These are phyloP conservation scores for Scheffersomyces spartinae DNA, from an alignment of 805 yeast genomes.

Conservation along the genomic window DNA sequence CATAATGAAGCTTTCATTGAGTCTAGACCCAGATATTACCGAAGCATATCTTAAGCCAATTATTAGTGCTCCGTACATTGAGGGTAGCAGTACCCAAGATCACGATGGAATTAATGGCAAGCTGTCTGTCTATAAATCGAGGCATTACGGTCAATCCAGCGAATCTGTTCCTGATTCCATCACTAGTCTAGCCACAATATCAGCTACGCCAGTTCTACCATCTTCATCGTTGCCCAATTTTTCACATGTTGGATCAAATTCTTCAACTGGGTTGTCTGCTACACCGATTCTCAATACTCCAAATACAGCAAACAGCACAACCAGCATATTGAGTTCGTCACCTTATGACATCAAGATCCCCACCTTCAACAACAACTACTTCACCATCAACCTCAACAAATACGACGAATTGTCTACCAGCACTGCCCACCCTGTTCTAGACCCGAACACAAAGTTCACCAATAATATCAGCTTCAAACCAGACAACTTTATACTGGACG, in stretches of 20 bases:
- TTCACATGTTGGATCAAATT: not conserved
- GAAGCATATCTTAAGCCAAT: conserved; percentile 20
- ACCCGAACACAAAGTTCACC: too few species aligned
- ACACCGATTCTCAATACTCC: not conserved
- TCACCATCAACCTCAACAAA: conserved; percentile 19
- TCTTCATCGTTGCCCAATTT: too few species aligned
- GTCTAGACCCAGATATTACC: conserved; percentile 48
- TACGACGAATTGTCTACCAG: conserved; percentile 19
- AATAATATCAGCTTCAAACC: too few species aligned
- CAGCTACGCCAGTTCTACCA: not conserved
- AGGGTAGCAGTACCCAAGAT: too few species aligned
- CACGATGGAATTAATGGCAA: too few species aligned
- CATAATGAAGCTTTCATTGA: conserved; percentile 54
- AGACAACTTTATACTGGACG: too few species aligned
- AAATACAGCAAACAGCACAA: not conserved
- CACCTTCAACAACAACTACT: conserved; percentile 21
- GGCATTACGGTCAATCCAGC: conserved; percentile 1
- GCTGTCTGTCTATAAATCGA: too few species aligned
- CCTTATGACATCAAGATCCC: conserved; percentile 16
- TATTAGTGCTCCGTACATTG: conserved; percentile 1
- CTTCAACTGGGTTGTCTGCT: not conserved
- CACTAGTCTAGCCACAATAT: too few species aligned
- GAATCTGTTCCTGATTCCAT: conserved; percentile 1
- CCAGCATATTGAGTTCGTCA: conserved; percentile 6
- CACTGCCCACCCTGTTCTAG: too few species aligned